phyloP scores from a whole-genome alignment of 2,329 filamentous ascomycete genomes.

The Paecilomyces variotii region DNA sequence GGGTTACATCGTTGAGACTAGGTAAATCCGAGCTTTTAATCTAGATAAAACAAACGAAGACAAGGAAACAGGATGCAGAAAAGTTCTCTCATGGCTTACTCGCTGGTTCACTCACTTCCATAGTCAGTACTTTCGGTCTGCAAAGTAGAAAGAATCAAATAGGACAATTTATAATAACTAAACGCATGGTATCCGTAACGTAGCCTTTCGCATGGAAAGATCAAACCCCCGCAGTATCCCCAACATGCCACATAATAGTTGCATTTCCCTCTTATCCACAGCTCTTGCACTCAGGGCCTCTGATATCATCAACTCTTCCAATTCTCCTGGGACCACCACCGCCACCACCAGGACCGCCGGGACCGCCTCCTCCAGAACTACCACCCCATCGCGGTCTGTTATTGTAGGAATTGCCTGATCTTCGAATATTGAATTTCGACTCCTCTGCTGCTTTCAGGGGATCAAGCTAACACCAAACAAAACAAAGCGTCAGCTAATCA shows the following conservation, averaged over 20 bases:
- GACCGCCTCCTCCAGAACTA: conserved; percentile 20
- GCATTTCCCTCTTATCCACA: conserved; percentile 24
- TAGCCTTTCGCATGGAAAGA: neutral
- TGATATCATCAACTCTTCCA: conserved; percentile 41
- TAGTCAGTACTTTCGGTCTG: no score
- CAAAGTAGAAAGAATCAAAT: neutral
- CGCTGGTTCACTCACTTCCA: no score
- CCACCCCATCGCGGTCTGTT: conserved; percentile 19
- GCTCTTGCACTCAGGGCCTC: conserved; percentile 40
- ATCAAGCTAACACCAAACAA: conserved; percentile 29
- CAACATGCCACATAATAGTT: no score
- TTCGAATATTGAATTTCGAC: conserved; percentile 38
- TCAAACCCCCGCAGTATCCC: neutral
- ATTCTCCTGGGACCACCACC: conserved; percentile 29
- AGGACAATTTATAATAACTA: neutral
- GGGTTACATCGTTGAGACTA: no score
- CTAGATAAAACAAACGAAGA: no score
- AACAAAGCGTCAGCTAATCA: neutral
- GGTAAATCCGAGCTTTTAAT: no score
- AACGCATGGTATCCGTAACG: neutral
- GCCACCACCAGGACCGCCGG: conserved; percentile 20
- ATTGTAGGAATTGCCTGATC: conserved; percentile 16
- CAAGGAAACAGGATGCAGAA: no score
- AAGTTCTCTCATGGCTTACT: no score
- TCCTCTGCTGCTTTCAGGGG: conserved; percentile 38